Conservation (phyloP, 2,329 filamentous ascomycete species). For the Penicillium janthinellum region DNA sequence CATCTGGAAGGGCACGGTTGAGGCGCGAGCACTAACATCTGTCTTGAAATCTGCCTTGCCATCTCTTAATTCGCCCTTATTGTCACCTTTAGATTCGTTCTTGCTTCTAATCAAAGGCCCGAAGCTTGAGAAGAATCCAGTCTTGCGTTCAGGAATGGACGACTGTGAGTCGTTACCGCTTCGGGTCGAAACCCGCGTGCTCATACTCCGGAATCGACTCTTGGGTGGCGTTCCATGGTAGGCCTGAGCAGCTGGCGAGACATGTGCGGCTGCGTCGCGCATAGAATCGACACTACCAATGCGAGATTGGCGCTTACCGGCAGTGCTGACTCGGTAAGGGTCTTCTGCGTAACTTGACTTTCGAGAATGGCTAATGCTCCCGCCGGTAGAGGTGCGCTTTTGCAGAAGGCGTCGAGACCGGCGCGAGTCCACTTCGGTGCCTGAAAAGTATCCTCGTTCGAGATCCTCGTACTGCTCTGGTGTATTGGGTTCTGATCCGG, state of each 20-base stretch:
- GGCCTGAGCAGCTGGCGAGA: conserved; percentile 65
- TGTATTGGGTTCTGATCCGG: conserved; percentile 36
- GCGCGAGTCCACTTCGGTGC: conserved; percentile 76
- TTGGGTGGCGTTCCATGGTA: conserved; percentile 62
- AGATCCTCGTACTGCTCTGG: conserved; percentile 57
- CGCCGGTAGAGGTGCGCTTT: conserved; percentile 60
- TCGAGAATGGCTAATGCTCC: conserved; percentile 59
- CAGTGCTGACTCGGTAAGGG: conserved; percentile 66
- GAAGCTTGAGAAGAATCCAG: conserved; percentile 49
- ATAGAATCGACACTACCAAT: conserved; percentile 78
- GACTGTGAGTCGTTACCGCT: conserved; percentile 46
- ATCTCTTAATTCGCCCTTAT: not conserved
- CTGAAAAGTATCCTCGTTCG: conserved; percentile 92
- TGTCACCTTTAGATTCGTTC: conserved; percentile 48
- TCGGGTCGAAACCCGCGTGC: conserved; percentile 56
- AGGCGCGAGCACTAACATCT: conserved; percentile 51
- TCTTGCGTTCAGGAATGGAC: conserved; percentile 60
- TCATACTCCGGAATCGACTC: conserved; percentile 61
- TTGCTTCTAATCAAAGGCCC: conserved; percentile 47
- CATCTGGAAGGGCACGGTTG: conserved; percentile 49
- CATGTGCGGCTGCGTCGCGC: conserved; percentile 55
- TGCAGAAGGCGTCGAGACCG: conserved; percentile 74
- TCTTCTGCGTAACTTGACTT: conserved; percentile 79
- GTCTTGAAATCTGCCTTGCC: not conserved
- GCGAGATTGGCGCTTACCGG: conserved; percentile 72